These are phyloP conservation scores for Passalora sequoiae DNA, from an alignment of 2,329 filamentous ascomycete species.

Conservation along the genomic window DNA sequence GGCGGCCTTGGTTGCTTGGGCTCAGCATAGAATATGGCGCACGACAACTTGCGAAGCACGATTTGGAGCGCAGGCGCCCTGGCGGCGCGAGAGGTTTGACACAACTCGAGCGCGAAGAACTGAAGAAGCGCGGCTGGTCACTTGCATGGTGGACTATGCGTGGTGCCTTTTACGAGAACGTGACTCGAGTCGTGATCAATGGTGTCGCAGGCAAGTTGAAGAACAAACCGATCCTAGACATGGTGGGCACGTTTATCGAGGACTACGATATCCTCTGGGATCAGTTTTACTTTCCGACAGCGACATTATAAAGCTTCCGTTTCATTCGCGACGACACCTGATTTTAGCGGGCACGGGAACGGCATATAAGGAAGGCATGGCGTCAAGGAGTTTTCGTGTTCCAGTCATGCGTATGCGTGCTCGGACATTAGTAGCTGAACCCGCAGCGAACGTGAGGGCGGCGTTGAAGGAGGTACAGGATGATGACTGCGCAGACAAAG, in stretches of 20 bases:
- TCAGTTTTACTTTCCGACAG: slow-evolving; percentile 84
- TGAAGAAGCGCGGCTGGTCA: slow-evolving; percentile 79
- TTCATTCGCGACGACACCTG: slow-evolving; percentile 8
- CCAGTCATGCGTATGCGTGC: too few species aligned
- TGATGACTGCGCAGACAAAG: slow-evolving; percentile 2
- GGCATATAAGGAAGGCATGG: neutral
- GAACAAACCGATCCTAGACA: slow-evolving; percentile 67
- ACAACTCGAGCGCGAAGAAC: slow-evolving; percentile 81
- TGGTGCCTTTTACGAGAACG: slow-evolving; percentile 91
- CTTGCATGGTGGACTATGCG: slow-evolving; percentile 96
- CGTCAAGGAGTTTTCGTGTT: neutral
- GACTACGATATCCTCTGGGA: slow-evolving; percentile 99
- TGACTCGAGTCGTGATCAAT: slow-evolving; percentile 66
- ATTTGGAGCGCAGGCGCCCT: slow-evolving; percentile 58
- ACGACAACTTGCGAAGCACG: slow-evolving; percentile 70
- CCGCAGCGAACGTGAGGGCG: too few species aligned
- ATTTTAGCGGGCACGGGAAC: slow-evolving; percentile 3
- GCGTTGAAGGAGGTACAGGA: neutral
- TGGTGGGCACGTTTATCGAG: slow-evolving; percentile 80
- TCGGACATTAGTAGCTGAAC: too few species aligned
- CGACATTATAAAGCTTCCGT: slow-evolving; percentile 44
- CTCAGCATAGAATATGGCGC: slow-evolving; percentile 81
- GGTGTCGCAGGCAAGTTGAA: slow-evolving; percentile 65
- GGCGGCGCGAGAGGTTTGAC: slow-evolving; percentile 72
- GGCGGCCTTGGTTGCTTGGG: slow-evolving; percentile 88